A percentile compares a stretch with the other conserved stretches of the same genome.
phyloP scores from a whole-genome alignment of 805 yeast species.

The Kluyveromyces lactis region DNA sequence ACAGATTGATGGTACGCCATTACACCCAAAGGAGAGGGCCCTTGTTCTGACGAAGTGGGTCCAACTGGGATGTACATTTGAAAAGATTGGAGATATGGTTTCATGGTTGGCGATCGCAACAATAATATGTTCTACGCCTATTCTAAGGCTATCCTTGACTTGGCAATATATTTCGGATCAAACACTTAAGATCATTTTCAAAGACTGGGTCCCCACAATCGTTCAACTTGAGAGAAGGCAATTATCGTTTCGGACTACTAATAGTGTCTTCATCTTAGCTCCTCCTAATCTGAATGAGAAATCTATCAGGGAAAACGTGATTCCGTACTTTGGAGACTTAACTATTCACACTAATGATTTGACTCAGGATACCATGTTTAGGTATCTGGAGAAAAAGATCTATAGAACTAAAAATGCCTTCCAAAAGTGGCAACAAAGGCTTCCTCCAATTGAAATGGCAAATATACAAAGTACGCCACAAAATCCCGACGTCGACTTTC shows the following conservation, averaged over 20 bases:
- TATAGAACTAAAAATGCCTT: conserved; percentile 65
- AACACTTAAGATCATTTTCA: conserved; percentile 50
- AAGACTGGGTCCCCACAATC: conserved; percentile 89
- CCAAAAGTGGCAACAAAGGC: conserved; percentile 74
- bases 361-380: conserved; percentile 20
- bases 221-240: conserved; percentile 79
- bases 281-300: conserved; percentile 79
- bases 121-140: conserved; percentile 71
- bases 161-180: conserved; percentile 68
- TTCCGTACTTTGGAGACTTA: conserved; percentile 89
- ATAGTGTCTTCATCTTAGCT: conserved; percentile 59
- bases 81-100: conserved; percentile 82
- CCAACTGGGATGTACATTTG: conserved; percentile 67
- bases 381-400: conserved; percentile 55
- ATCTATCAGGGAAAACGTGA: conserved; percentile 67
- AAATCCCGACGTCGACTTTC: conserved; percentile 27
- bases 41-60: conserved; percentile 74
- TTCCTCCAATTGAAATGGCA: conserved; percentile 26
- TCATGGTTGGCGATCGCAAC: conserved; percentile 91
- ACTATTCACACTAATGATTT: conserved; percentile 36
- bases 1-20: conserved; percentile 19
- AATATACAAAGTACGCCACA: conserved; percentile 12
- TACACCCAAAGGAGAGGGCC: conserved; percentile 41
- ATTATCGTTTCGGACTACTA: conserved; percentile 47
- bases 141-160: conserved; percentile 60